Percentiles rank a stretch among this genome's conserved stretches.
phyloP scores from a whole-genome alignment of 129 eudicot species.

The Saposhnikovia divaricata region DNA sequence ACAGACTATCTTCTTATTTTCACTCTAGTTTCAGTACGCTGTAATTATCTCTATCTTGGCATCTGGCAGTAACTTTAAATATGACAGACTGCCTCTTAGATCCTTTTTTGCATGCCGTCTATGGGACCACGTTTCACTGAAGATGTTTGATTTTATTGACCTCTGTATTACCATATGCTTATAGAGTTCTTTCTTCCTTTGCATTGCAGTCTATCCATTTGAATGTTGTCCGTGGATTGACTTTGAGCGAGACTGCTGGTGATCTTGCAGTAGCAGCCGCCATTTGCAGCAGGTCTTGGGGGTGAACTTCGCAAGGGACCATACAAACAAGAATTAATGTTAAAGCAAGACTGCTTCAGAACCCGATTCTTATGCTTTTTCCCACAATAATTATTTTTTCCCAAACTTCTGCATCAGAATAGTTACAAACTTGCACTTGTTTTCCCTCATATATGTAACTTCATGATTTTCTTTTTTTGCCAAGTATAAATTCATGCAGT shows the following conservation, averaged over 20 bases:
- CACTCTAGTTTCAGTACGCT: no score
- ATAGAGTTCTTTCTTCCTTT: not conserved
- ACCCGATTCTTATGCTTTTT: not conserved
- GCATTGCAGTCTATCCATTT: slow-evolving; percentile 51
- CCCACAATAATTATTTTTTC: not conserved
- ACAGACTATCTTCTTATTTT: slow-evolving; percentile 3
- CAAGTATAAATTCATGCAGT: no score
- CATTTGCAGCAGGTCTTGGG: slow-evolving; percentile 95
- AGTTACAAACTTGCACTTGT: not conserved
- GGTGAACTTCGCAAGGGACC: no score
- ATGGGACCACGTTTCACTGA: not conserved
- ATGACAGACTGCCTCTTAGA: no score
- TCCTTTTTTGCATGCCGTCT: not conserved
- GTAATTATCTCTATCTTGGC: no score
- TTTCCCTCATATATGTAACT: not conserved
- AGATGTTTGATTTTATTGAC: not conserved
- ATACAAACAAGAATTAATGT: not conserved
- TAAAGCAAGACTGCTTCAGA: not conserved
- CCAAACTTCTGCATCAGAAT: not conserved
- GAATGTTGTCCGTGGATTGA: slow-evolving; percentile 69
- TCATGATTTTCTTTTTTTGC: not conserved
- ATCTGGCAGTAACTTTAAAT: no score
- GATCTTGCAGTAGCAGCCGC: slow-evolving; percentile 98
- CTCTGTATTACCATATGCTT: not conserved
- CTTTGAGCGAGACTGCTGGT: slow-evolving; percentile 66